Base-by-base conservation (phyloP, 768 basidiomycete genomes). In the Boletus speciosus region DNA sequence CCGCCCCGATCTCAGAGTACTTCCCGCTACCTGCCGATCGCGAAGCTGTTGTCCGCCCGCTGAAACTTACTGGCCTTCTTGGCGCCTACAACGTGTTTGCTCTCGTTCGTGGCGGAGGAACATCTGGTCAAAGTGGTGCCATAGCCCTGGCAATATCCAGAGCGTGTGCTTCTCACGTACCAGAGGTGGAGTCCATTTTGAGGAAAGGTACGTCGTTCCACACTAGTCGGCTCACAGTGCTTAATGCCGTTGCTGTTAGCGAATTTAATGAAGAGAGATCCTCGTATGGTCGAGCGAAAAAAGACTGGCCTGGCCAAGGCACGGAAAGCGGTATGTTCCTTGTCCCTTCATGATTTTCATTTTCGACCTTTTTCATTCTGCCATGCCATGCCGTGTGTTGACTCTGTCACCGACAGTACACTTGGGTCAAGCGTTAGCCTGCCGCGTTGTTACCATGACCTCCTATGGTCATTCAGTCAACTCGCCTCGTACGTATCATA, bases 261-360 rank as follows among this genome's bases (percentile, higher is more conserved):
- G 55, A 88, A 92, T 76, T 75, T 95, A 44, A 73, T 93, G 54
- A 83, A 84, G 69, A 85, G 95, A 63, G 96, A 99, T 77, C 93
- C 94, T 43, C 88, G 97, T 72, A 91, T 96, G 91, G 95, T 97
- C 31, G 96, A 99, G 74, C 81, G 96, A 63, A 99, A 99, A 77
- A 99, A 99, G 81, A 91, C 96, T 15, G 92, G 92, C 54, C 71
- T 84, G 64, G 83, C 88, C 55, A 97, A 97, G 77, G 93, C 96
- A 55, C 85, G 95, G 72, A 94, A 95, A 75, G 80, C 81, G 75
- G 93, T 94, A 71, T 41, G 90, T 84, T 29, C 12, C 15, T 47
- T n/a, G 23, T 43, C 15, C 32, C 35, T 15, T 41, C 23, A 41
- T 16, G 8, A 19, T 8, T 16, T 5, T 51, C 8, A 12, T 49